Evolutionary conservation across 805 yeast genomes (phyloP).

Genomic region (Candida andamanensis): DNA sequence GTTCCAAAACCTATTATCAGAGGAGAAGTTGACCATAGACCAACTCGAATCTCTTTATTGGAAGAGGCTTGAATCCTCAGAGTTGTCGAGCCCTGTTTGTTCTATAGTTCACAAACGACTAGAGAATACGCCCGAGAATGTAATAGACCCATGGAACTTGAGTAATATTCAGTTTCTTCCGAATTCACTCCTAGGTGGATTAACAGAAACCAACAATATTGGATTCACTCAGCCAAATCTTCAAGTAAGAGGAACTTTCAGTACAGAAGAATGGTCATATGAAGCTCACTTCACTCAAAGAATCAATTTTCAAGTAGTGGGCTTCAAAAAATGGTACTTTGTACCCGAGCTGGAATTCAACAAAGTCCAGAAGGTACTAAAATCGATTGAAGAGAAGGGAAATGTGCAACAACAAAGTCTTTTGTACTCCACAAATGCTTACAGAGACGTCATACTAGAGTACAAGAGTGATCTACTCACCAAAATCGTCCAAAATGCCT

Average conservation of each 20-base stretch:
- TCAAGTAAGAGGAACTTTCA: slow-evolving; percentile 51
- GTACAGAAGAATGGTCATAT: slow-evolving; percentile 51
- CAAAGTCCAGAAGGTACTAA: slow-evolving; percentile 33
- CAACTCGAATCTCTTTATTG: no score
- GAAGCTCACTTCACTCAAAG: slow-evolving; percentile 58
- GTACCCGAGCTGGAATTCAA: slow-evolving; percentile 52
- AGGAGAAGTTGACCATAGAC: no score
- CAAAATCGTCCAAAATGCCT: slow-evolving; percentile 13
- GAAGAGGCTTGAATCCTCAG: background rate
- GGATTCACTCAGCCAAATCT: no score
- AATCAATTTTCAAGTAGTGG: slow-evolving; percentile 51
- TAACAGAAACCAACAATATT: no score
- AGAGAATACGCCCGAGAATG: no score
- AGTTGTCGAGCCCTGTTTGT: background rate
- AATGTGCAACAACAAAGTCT: background rate
- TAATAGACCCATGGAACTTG: slow-evolving; percentile 65
- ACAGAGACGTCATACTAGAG: no score
- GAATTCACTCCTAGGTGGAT: slow-evolving; percentile 45
- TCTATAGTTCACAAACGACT: background rate
- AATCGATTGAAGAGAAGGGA: background rate
- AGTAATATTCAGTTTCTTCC: slow-evolving; percentile 49
- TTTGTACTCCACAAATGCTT: slow-evolving; percentile 15
- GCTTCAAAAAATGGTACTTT: slow-evolving; percentile 59
- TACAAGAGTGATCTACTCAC: slow-evolving; percentile 24
- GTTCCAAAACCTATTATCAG: no score